Conservation (phyloP, 768 basidiomycete species). For the Xanthoconium purpureum region DNA sequence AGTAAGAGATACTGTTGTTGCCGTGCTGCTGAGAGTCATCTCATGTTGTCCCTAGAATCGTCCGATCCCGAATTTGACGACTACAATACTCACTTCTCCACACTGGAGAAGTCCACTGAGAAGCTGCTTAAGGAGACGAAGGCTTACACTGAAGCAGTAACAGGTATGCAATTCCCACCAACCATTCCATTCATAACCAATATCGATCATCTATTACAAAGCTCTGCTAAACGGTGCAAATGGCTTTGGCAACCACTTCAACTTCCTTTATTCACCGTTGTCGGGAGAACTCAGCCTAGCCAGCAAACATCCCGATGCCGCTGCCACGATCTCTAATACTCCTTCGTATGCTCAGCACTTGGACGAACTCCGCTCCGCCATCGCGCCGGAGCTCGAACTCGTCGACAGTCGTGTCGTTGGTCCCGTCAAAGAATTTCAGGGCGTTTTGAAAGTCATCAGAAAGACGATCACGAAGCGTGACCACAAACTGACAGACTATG, state of each 20-base stretch:
- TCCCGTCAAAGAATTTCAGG: slow-evolving; percentile 87
- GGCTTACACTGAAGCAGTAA: slow-evolving; percentile 80
- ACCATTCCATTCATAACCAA: neutral
- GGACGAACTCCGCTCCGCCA: slow-evolving; percentile 76
- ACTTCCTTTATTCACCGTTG: slow-evolving; percentile 61
- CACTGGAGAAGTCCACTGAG: slow-evolving; percentile 78
- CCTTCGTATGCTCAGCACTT: slow-evolving; percentile 67
- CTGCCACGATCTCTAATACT: slow-evolving; percentile 75
- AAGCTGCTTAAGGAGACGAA: slow-evolving; percentile 92
- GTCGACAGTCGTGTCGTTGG: slow-evolving; percentile 83
- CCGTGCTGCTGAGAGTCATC: neutral
- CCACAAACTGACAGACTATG: slow-evolving; percentile 95
- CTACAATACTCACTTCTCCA: slow-evolving; percentile 70
- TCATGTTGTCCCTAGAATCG: slow-evolving; percentile 49
- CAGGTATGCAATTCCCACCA: slow-evolving; percentile 38
- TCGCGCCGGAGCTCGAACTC: slow-evolving; percentile 90
- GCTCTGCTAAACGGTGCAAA: slow-evolving; percentile 66
- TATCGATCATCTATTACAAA: slow-evolving; percentile 22
- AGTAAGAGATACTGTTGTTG: slow-evolving; percentile 26
- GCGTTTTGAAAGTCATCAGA: slow-evolving; percentile 81
- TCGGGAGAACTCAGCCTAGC: slow-evolving; percentile 76
- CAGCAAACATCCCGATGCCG: slow-evolving; percentile 73
- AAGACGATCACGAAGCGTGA: slow-evolving; percentile 96
- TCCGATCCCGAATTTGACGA: slow-evolving; percentile 90
- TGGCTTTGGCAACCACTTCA: slow-evolving; percentile 62